Base-by-base conservation (phyloP, 106 monocot genomes). In the Vanilla planifolia region DNA sequence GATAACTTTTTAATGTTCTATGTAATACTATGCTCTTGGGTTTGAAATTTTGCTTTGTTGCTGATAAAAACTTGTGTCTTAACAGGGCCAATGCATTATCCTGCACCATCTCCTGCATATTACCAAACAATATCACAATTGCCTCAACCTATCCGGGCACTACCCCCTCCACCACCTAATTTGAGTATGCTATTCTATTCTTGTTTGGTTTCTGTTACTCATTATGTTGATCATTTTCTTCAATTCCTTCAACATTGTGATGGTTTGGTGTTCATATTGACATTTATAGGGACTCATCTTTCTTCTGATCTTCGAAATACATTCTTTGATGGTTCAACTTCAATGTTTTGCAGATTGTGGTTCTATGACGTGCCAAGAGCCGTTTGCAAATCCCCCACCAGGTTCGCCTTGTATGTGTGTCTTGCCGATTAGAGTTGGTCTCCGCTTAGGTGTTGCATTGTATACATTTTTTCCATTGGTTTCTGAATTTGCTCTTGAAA, bases 401-500 rank as follows among this genome's bases (percentile, higher is more conserved):
- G 86, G 89, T 59, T 77, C 94, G 25, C 73, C 76, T 27, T 95
- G 94, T 68, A 59, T 22, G 8, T 95, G 94, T 66, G 94, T 89
- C 8, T 43, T 70, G 57, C 94, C 94, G 60, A 95, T 95, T 59
- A 89, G 80, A 71, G 85, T 95, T 50, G 82, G 60, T 21, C 55
- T 95, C 35, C 83, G 75, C 21, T 48, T 96, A 45, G 61, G 67
- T 39, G 66, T 86, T 40, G 72, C 74, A 32, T 28, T 96, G 33
- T 90, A 76, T 55, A 66, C 83, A 45, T 96, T 96, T 67, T 90
- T 96, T 55, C 90, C 95, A 2, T 71, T 95, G 68, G 89, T 89
- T 51, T 74, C 94, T 22, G 78, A 89, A 55, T 80, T 95, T 61
- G 85, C 89, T 28, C 42, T 80, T 74, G 89, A 94, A 80, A 83